phyloP scores from a whole-genome alignment of 2,329 filamentous ascomycete species.

The Neonectria neomacrospora region DNA sequence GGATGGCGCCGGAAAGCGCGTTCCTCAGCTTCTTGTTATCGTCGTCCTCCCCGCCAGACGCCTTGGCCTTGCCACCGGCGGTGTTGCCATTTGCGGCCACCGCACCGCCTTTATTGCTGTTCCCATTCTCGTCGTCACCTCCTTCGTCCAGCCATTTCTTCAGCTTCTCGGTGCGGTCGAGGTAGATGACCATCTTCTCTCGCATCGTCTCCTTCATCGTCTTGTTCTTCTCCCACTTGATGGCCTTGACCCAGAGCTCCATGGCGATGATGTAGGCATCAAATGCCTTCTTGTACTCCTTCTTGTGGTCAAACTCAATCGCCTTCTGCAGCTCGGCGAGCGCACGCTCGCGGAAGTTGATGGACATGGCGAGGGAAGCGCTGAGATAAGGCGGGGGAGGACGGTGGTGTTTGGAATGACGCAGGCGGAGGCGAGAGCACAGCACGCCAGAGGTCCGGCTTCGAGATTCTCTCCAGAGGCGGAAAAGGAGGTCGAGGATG shows the following conservation, averaged over 20 bases:
- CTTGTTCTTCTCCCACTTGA: constrained; percentile 99
- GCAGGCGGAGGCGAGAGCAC: constrained; percentile 13
- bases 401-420: constrained; percentile 19
- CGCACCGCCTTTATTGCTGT: constrained; percentile 57
- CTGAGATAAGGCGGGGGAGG: constrained; percentile 32
- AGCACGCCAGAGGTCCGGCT: constrained; percentile 13
- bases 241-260: constrained; percentile 97
- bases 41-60: constrained; percentile 78
- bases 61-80: constrained; percentile 68
- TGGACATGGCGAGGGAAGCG: constrained; percentile 75
- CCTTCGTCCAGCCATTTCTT: constrained; percentile 88
- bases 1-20: constrained; percentile 89
- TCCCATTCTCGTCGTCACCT: constrained; percentile 75
- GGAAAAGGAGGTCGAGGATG: constrained; percentile 1
- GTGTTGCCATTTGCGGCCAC: constrained; percentile 78
- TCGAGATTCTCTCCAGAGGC: constrained; percentile 4
- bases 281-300: constrained; percentile 97
- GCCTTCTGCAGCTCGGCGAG: constrained; percentile 98
- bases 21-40: constrained; percentile 95
- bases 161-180: constrained; percentile 98
- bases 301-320: constrained; percentile 94
- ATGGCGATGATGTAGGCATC: constrained; percentile 95
- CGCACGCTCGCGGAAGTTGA: constrained; percentile 95
- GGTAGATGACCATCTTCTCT: constrained; percentile 94
- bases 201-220: constrained; percentile 98